These are phyloP conservation scores for Gleditsia sinensis DNA, from an alignment of 306 rosid species.

Conservation along the genomic window DNA sequence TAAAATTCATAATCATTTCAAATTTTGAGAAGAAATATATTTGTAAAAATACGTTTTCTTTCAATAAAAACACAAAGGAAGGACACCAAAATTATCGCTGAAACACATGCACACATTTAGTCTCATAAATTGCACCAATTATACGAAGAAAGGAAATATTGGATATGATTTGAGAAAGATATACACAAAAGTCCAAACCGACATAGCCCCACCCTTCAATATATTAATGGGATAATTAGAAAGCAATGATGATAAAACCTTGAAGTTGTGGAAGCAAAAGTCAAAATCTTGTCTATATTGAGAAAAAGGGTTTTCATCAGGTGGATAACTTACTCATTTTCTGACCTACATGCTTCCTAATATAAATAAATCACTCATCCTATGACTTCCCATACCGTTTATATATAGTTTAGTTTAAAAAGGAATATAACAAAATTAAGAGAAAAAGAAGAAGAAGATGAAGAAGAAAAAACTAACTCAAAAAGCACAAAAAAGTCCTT, in stretches of 20 bases:
- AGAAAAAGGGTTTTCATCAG: conserved; percentile 7
- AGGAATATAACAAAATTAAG: neutral
- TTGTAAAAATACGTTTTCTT: too few species aligned
- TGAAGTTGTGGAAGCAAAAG: conserved; percentile 16
- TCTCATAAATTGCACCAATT: neutral
- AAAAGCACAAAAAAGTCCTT: conserved; percentile 15
- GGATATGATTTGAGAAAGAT: neutral
- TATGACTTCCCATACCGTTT: conserved; percentile 4
- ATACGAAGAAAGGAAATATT: neutral
- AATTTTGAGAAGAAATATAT: too few species aligned
- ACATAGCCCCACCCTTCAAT: neutral
- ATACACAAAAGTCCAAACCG: conserved; percentile 17
- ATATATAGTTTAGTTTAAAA: conserved; percentile 5
- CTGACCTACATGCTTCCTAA: conserved; percentile 32
- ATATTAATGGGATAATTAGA: conserved; percentile 13
- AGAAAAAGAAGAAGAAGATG: neutral
- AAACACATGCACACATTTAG: too few species aligned
- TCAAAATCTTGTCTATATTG: conserved; percentile 39
- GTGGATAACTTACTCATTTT: conserved; percentile 8
- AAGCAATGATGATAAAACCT: conserved; percentile 18
- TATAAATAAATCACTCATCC: conserved; percentile 18
- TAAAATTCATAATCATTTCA: too few species aligned
- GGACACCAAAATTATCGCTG: too few species aligned
- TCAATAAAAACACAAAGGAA: too few species aligned
- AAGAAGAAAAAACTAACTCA: conserved; percentile 1